These are phyloP conservation scores for Phytophthora capsici DNA, from an alignment of 352 stramenopile genomes.

Conservation along the genomic window DNA sequence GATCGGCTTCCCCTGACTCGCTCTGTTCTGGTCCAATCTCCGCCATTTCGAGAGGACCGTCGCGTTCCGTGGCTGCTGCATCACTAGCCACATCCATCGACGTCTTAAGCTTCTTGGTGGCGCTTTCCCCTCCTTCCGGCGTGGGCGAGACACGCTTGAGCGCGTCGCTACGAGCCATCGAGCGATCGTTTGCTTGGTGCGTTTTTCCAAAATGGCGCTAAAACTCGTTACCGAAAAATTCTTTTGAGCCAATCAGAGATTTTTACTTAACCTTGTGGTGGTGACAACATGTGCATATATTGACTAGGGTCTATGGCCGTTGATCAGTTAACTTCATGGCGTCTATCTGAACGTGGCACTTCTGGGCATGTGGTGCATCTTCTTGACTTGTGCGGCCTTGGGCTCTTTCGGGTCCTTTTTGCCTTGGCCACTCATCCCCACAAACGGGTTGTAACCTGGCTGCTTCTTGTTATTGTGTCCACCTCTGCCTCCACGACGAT, in stretches of 20 bases:
- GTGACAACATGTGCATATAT: conserved; percentile 16
- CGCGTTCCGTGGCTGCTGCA: conserved; percentile 3
- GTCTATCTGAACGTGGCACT: conserved; percentile 86
- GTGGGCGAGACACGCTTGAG: conserved; percentile 30
- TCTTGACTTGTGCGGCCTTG: conserved; percentile 61
- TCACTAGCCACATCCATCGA: not conserved
- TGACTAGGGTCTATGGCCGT: conserved; percentile 12
- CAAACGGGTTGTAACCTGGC: conserved; percentile 79
- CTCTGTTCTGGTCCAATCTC: conserved; percentile 8
- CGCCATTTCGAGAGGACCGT: conserved; percentile 15
- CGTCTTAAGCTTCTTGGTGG: conserved; percentile 33
- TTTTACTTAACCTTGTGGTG: conserved; percentile 7
- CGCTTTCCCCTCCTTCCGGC: conserved; percentile 12
- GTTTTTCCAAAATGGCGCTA: conserved; percentile 34
- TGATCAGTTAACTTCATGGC: not conserved
- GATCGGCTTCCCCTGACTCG: conserved; percentile 21
- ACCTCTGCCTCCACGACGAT: conserved; percentile 19
- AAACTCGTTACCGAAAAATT: conserved; percentile 1
- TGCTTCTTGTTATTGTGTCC: conserved; percentile 52
- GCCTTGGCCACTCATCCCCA: conserved; percentile 55
- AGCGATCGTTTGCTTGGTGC: conserved; percentile 24
- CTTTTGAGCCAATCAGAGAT: conserved; percentile 16
- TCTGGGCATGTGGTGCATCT: conserved; percentile 84
- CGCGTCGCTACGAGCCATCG: conserved; percentile 32
- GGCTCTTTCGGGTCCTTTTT: conserved; percentile 35